Evolutionary conservation across 2,329 filamentous ascomycete species (phyloP).

Genomic region (Zasmidium angulare): DNA sequence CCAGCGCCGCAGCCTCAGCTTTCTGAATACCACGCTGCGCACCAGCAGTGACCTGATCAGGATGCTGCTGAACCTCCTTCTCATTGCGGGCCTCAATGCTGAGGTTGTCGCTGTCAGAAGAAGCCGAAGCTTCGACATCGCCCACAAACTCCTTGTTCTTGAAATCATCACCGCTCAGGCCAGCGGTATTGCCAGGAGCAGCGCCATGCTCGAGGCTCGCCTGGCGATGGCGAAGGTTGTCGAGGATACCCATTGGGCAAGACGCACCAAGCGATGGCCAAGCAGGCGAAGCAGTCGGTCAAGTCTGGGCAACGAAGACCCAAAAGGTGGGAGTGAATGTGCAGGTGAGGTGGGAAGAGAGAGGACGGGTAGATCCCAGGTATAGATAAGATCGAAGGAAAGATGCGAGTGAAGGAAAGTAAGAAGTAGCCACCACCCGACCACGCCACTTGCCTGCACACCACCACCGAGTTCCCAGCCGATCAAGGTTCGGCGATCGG

Average conservation of each 20-base stretch:
- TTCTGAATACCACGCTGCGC: conserved; percentile 33
- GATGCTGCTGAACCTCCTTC: conserved; percentile 31
- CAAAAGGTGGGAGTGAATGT: too few species aligned
- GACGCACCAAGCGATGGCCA: neutral
- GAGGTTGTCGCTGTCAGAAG: conserved; percentile 22
- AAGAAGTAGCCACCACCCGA: neutral
- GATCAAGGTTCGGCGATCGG: neutral
- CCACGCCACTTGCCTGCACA: neutral
- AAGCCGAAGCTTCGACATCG: conserved; percentile 7
- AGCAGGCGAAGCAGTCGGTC: neutral
- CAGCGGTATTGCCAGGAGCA: neutral
- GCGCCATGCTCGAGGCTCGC: conserved; percentile 1
- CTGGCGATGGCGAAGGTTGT: conserved; percentile 4
- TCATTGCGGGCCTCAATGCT: conserved; percentile 30
- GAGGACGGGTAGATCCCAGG: conserved; percentile 10
- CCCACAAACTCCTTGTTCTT: conserved; percentile 6
- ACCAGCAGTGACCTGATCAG: conserved; percentile 29
- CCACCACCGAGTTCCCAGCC: too few species aligned
- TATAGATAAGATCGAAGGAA: conserved; percentile 8
- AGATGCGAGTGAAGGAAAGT: neutral
- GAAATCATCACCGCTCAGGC: conserved; percentile 4
- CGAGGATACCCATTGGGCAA: neutral
- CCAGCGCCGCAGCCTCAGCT: conserved; percentile 33
- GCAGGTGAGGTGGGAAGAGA: neutral
- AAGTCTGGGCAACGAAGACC: too few species aligned